Evolutionary conservation across 345 rosid genomes (phyloP).

Genomic region (Linum usitatissimum): DNA sequence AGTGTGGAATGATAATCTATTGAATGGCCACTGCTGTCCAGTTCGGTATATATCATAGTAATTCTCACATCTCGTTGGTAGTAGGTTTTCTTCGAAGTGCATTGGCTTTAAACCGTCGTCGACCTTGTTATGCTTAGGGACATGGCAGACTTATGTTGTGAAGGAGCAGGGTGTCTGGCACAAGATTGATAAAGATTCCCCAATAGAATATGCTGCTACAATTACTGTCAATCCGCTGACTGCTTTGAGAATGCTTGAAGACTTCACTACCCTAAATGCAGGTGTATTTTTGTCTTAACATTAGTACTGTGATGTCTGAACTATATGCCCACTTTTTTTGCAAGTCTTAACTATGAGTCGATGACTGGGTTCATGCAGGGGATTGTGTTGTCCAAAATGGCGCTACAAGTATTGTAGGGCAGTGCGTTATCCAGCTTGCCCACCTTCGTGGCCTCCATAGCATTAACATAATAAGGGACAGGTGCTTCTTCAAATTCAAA

Average conservation of each 20-base stretch:
- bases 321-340: conserved; percentile 2
- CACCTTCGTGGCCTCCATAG: conserved; percentile 50
- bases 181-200: conserved; percentile 55
- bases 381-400: conserved; percentile 88
- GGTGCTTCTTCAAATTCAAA: conserved; percentile 23
- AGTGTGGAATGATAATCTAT: background rate
- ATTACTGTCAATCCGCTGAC: conserved; percentile 81
- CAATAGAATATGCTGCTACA: conserved; percentile 82
- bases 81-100: background rate
- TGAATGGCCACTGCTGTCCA: background rate
- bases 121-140: conserved; percentile 25
- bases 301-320: background rate
- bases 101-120: background rate
- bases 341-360: conserved; percentile 12
- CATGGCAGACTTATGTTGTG: conserved; percentile 74
- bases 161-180: conserved; percentile 75
- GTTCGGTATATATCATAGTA: background rate
- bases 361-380: conserved; percentile 31
- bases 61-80: background rate
- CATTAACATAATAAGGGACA: conserved; percentile 72
- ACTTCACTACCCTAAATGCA: conserved; percentile 44
- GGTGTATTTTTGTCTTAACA: conserved; percentile 22
- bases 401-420: conserved; percentile 84
- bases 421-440: conserved; percentile 80
- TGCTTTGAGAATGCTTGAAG: conserved; percentile 83